Base-by-base conservation (phyloP, 2,329 filamentous ascomycete species). In the Calonectria pteridis region DNA sequence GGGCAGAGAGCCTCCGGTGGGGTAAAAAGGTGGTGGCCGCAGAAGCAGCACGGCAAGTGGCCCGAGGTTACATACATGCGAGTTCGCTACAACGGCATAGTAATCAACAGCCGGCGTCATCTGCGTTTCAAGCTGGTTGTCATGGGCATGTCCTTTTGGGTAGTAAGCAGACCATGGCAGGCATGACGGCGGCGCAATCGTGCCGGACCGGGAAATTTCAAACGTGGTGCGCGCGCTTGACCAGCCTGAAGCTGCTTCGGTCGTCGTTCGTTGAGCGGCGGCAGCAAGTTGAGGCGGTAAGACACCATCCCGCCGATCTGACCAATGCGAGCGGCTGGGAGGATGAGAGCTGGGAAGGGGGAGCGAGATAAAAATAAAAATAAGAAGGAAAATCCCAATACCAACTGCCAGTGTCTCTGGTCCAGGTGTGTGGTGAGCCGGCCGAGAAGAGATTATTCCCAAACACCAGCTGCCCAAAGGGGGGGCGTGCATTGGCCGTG, bases 201-300 rank as follows among this genome's bases (percentile, higher is more conserved):
- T 43, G 35, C 26, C 63, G 69, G 51, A 28, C 69, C 64, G 69
- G 69, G 46, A 31, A 67, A 68, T 72, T 72, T 68, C 64, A 64
- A 72, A 63, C 55, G 51, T 59, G 69, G 51, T 59, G 69, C 40
- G 50, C 40, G n/a, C 46, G 23, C 43, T 35, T 59, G 51, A 13
- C 50, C 31, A 37, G 31, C 62, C 50, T 58, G 29, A 59, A 59
- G 55, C 55, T 37, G 31, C 55, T 35, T 59, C 31, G 16, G n/a
- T 35, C 20, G 23, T 59, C 55, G 55, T 37, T 59, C 33, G 33
- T 26, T 26, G 37, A 46, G 50, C 37, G n/a, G 29, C 31, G 28
- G 33, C 18, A 51, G 26, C 40, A 50, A 59, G 20, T 26, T 37
- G 31, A 69, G 23, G 53, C 43, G 43, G 46, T 49, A 70, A 43